Base-by-base conservation (phyloP, 345 rosid species). In the Schrenkiella parvula region DNA sequence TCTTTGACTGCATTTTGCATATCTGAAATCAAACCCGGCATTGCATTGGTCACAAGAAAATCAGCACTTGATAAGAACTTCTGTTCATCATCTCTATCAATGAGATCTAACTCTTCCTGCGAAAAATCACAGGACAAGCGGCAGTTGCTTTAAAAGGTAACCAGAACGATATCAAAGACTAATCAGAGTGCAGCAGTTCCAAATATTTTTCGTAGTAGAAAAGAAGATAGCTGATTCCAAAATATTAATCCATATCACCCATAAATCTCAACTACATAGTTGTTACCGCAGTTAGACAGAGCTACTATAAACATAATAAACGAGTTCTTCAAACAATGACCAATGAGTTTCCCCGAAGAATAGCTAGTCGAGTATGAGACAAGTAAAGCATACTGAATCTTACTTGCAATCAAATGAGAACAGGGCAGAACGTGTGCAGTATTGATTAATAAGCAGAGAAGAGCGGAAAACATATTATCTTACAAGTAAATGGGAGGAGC, bases 11-110 rank as follows among this genome's bases (percentile, higher is more conserved):
- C 96, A 62, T 34, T 74, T 80, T 85, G 87, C 84, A 95, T 79
- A 78, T 79, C 64, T 26, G 83, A 63, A 79, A 86, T 80, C 83
- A 95, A 74, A 50, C 73, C 42, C 5, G 70, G 74, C 84, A 90
- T 46, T 70, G 96, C 89, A 83, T 74, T 70, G 70, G 68, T 85
- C 19, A 93, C 82, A 70, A 92, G 91, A 89, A 76, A 90, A 80
- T 90, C 96, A 14, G 95, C 84, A 73, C 84, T 85, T 25, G 86
- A 84, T 51, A 95, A 82, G 81, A 86, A 92, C 41, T 82, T 92
- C 78, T 88, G 86, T 72, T 87, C 89, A 71, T 88, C 92, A 55
- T 86, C 91, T 80, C 84, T 80, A 53, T 85, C 96, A 56, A 88
- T 77, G 68, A 85, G 84, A 84, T 85, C 92, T 60, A 79, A 81